Evolutionary conservation across 1,139 yeast genomes (phyloP).

Genomic region (Sugiyamaella castrensis): DNA sequence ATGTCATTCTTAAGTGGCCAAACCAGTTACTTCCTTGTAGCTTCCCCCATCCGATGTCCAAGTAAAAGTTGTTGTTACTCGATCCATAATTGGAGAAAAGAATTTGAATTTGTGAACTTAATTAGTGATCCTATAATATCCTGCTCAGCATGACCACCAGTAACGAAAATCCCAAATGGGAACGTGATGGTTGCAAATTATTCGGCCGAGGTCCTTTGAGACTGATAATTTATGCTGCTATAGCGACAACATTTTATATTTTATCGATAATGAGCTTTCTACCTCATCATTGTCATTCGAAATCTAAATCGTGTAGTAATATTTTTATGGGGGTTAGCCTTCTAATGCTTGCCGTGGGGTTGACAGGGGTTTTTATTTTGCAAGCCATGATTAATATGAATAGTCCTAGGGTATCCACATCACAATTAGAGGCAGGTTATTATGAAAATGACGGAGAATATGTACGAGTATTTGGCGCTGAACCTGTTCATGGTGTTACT

Average conservation of each 20-base stretch:
- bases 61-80: too few relatives aligned
- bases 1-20: too few relatives aligned
- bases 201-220: conserved; percentile 3
- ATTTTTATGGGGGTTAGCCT: too few relatives aligned
- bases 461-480: conserved; percentile 1
- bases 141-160: not conserved
- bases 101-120: too few relatives aligned
- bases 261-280: not conserved
- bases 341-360: not conserved
- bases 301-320: too few relatives aligned
- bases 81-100: too few relatives aligned
- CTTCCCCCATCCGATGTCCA: too few relatives aligned
- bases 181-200: not conserved
- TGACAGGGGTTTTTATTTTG: not conserved
- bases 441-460: conserved; percentile 7
- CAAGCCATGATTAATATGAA: conserved; percentile 1
- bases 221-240: not conserved
- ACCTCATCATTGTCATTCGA: too few relatives aligned
- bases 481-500: not conserved
- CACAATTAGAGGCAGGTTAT: conserved; percentile 8
- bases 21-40: too few relatives aligned
- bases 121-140: not conserved
- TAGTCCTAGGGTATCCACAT: conserved; percentile 1
- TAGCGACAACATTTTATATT: not conserved
- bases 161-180: not conserved